Evolutionary conservation across 805 yeast species (phyloP).

Genomic region (Metschnikowia henanensis): DNA sequence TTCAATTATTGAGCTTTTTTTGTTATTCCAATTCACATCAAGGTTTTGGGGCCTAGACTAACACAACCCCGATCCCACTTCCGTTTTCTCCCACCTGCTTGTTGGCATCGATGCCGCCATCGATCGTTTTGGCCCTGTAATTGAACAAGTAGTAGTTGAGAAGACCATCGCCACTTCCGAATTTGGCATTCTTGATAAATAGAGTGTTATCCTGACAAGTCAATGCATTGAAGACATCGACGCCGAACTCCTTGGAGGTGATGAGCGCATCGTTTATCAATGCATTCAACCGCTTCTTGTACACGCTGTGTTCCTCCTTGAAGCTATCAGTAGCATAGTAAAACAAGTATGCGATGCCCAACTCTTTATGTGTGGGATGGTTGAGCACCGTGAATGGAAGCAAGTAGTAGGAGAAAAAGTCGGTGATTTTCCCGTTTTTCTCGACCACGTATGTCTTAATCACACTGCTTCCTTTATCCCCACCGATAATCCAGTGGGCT

Average conservation of each 20-base stretch:
- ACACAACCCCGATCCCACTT: constrained; percentile 89
- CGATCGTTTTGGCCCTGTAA: constrained; percentile 76
- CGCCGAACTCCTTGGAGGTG: constrained; percentile 61
- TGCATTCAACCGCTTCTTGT: constrained; percentile 58
- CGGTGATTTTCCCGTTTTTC: constrained; percentile 67
- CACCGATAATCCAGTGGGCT: constrained; percentile 78
- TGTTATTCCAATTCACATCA: not conserved
- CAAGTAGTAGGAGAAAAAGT: constrained; percentile 86
- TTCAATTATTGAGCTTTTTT: too few species aligned
- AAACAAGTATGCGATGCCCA: constrained; percentile 86
- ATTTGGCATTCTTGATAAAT: constrained; percentile 79
- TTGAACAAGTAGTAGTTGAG: constrained; percentile 91
- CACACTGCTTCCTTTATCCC: constrained; percentile 46
- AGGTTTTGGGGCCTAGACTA: constrained; percentile 50
- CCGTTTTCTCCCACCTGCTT: constrained; percentile 53
- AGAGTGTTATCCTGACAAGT: constrained; percentile 87
- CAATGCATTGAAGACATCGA: constrained; percentile 93
- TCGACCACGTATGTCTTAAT: constrained; percentile 80
- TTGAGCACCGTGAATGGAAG: constrained; percentile 83
- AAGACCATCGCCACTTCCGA: constrained; percentile 92
- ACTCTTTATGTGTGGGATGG: constrained; percentile 57
- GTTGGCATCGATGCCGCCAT: constrained; percentile 71
- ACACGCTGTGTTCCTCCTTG: constrained; percentile 32
- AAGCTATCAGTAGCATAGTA: constrained; percentile 75
- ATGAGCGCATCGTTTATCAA: constrained; percentile 76